phyloP scores from a whole-genome alignment of 1,139 yeast species.

The Taphrina betulina region DNA sequence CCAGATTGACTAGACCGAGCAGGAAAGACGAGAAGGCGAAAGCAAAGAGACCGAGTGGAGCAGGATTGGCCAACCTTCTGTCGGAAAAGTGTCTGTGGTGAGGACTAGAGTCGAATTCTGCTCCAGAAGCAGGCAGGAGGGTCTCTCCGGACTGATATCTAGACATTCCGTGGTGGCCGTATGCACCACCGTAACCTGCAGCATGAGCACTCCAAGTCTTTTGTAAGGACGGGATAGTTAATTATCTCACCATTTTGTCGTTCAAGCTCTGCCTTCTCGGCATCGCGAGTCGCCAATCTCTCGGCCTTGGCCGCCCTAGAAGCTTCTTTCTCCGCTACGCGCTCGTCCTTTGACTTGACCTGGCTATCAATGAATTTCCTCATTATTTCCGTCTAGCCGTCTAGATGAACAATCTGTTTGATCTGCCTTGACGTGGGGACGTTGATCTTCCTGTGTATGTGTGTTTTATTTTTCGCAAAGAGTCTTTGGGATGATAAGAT shows the following conservation, averaged over 20 bases:
- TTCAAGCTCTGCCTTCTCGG: slow-evolving; percentile 1
- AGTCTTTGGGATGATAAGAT: no score
- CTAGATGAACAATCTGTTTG: no score
- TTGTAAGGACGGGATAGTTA: no score
- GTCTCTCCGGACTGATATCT: slow-evolving; percentile 5
- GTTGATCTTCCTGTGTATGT: no score
- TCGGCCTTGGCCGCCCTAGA: slow-evolving; percentile 3
- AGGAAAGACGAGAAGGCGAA: slow-evolving; percentile 15
- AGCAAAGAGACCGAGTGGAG: slow-evolving; percentile 22
- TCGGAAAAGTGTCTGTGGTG: slow-evolving; percentile 15
- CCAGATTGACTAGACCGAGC: slow-evolving; percentile 17
- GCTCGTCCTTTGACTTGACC: slow-evolving; percentile 24
- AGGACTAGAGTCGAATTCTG: slow-evolving; percentile 9
- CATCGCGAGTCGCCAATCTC: background rate
- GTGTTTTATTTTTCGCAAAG: no score
- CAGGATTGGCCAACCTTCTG: slow-evolving; percentile 20
- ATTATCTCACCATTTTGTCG: slow-evolving; percentile 7
- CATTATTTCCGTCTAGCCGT: background rate
- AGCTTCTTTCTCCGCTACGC: slow-evolving; percentile 16
- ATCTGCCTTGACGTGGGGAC: no score
- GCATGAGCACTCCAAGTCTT: background rate
- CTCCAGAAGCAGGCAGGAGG: slow-evolving; percentile 1
- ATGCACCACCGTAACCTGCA: background rate
- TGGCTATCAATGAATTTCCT: slow-evolving; percentile 19
- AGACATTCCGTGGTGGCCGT: slow-evolving; percentile 6